Evolutionary conservation across 805 yeast species (phyloP).

Genomic region (Yarrowia sp.): DNA sequence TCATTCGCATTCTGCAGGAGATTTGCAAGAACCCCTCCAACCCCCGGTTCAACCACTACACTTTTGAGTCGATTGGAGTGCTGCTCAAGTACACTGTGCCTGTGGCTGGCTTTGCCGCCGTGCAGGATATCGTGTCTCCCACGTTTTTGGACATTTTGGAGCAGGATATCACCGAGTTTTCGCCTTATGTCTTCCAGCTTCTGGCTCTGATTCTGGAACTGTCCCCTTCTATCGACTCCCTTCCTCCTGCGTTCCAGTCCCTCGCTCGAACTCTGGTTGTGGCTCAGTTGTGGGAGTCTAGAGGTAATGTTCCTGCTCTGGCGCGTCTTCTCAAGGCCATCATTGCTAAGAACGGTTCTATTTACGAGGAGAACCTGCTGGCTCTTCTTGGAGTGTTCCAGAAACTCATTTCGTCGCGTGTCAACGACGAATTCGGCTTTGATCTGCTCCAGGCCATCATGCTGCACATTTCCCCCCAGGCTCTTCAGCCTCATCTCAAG

Average conservation of each 20-base stretch:
- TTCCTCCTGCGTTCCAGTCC: slow-evolving; percentile 65
- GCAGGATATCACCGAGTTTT: slow-evolving; percentile 88
- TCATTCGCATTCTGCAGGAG: slow-evolving; percentile 63
- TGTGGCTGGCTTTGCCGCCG: slow-evolving; percentile 39
- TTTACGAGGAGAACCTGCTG: slow-evolving; percentile 48
- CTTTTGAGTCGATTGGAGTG: slow-evolving; percentile 84
- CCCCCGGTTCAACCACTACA: slow-evolving; percentile 87
- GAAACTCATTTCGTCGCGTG: slow-evolving; percentile 79
- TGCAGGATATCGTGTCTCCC: slow-evolving; percentile 61
- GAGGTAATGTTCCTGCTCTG: slow-evolving; percentile 92
- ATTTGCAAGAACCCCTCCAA: slow-evolving; percentile 91
- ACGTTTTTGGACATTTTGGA: slow-evolving; percentile 62
- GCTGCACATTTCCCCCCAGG: slow-evolving; percentile 50
- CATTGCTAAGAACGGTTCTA: slow-evolving; percentile 44
- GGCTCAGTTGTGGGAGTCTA: slow-evolving; percentile 90
- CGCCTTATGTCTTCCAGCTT: slow-evolving; percentile 91
- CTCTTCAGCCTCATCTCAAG: slow-evolving; percentile 54
- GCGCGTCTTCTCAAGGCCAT: slow-evolving; percentile 75
- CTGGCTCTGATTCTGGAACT: slow-evolving; percentile 72
- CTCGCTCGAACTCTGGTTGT: slow-evolving; percentile 79
- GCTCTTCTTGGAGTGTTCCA: slow-evolving; percentile 97
- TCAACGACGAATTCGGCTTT: slow-evolving; percentile 78
- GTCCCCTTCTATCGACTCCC: slow-evolving; percentile 45
- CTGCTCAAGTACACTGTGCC: slow-evolving; percentile 54
- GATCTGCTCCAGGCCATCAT: slow-evolving; percentile 76